These are phyloP conservation scores for Lobulomyces angularis DNA, from an alignment of 192 early-diverging fungal species.

Conservation along the genomic window DNA sequence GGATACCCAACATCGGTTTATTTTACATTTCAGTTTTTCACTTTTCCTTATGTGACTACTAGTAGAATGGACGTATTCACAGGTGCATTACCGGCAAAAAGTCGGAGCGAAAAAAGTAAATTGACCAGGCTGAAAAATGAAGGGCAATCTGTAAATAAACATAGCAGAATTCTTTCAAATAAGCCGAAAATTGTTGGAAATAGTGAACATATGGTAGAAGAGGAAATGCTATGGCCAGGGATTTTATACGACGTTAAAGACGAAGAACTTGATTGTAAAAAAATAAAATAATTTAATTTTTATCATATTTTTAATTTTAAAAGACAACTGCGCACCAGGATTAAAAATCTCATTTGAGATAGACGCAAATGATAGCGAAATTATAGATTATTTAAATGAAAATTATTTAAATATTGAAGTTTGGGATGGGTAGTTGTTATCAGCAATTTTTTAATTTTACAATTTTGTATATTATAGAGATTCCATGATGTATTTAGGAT, in stretches of 20 bases:
- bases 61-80: conserved; percentile 19
- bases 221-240: conserved; percentile 19
- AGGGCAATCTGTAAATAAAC: conserved; percentile 8
- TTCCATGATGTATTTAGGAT: conserved; percentile 22
- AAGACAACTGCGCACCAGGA: too few relatives aligned
- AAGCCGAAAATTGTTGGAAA: not conserved
- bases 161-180: not conserved
- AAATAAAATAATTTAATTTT: too few relatives aligned
- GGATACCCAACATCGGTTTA: conserved; percentile 13
- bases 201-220: conserved; percentile 1
- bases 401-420: conserved; percentile 19
- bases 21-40: conserved; percentile 37
- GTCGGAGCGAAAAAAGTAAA: too few relatives aligned
- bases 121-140: not conserved
- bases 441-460: too few relatives aligned
- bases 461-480: too few relatives aligned
- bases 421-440: too few relatives aligned
- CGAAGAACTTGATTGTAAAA: conserved; percentile 12
- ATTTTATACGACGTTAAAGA: conserved; percentile 21
- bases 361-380: too few relatives aligned
- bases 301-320: too few relatives aligned
- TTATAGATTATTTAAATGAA: too few relatives aligned
- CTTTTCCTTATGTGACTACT: conserved; percentile 20
- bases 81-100: conserved; percentile 16
- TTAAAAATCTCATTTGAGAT: too few relatives aligned